Base-by-base conservation (phyloP, 1,139 yeast species). In the Dujonia santamariae region DNA sequence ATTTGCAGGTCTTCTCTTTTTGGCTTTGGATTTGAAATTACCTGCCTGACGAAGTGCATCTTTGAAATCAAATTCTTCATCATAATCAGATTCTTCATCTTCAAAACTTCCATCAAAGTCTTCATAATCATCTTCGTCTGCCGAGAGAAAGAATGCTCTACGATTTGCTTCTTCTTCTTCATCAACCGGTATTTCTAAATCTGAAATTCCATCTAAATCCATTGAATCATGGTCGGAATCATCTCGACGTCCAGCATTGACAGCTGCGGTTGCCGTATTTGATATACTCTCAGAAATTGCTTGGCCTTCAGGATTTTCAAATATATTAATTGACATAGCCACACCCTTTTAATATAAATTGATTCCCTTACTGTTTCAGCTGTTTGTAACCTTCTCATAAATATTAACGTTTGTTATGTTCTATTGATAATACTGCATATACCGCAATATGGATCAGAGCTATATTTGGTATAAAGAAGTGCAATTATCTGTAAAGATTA, bases 41-140 rank as follows among this genome's bases (percentile, higher is more conserved):
- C 80, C 71, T 3, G 84, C 83, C 44, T 74, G 75, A 50, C 85
- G 63, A 36, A 83, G 63, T 1, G 83, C 83, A 48, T 80, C 80
- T 58, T 74, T 67, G 42, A 80, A 77, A 34, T 63, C 64, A 40
- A 61, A 67, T 28, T 63, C 67, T 20, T 70, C 78, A 39, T 68
- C 69, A 26, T 61, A 57, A 33, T 66, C n/a, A n/a, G n/a, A n/a
- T n/a, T n/a, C n/a, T n/a, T n/a, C n/a, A n/a, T n/a, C n/a, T n/a
- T n/a, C n/a, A n/a, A n/a, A n/a, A n/a, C n/a, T n/a, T n/a, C n/a
- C 69, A 39, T 64, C 69, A 7, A 50, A 59, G 17, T 53, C 46
- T 18, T 46, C 51, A 15, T 49, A 62, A 9, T 36, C 38, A 19
- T 47, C 49, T n/a, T 30, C 30, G 22, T 27, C 30, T 8, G 32